phyloP scores from a whole-genome alignment of 176 grass and related monocot species.

The Stipa capillata region DNA sequence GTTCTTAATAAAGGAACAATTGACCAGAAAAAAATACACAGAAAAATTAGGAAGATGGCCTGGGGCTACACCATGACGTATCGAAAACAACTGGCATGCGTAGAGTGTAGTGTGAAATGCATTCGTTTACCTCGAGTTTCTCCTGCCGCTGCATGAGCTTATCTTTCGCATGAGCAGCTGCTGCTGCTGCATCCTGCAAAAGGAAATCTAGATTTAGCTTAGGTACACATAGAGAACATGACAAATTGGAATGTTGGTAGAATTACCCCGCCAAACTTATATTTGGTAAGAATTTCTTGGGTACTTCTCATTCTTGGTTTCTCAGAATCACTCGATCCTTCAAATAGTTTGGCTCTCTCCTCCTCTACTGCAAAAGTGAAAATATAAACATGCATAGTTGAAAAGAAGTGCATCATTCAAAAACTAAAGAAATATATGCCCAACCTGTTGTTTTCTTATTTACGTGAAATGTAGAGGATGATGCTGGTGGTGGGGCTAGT shows the following conservation, averaged over 20 bases:
- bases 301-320: conserved; percentile 81
- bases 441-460: conserved; percentile 47
- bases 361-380: conserved; percentile 36
- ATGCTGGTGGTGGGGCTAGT: conserved; percentile 18
- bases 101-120: not conserved
- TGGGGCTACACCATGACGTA: not conserved
- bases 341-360: conserved; percentile 75
- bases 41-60: not conserved
- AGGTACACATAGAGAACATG: not conserved
- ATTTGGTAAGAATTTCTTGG: conserved; percentile 96
- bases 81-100: not conserved
- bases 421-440: not conserved
- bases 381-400: not conserved
- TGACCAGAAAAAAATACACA: not conserved
- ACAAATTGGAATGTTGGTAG: not conserved
- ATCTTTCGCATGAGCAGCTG: conserved; percentile 89
- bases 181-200: conserved; percentile 76
- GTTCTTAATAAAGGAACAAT: not conserved
- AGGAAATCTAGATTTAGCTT: conserved; percentile 7
- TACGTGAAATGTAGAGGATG: conserved; percentile 37
- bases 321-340: conserved; percentile 59
- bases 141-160: conserved; percentile 87
- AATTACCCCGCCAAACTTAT: conserved; percentile 88
- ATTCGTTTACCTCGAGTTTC: conserved; percentile 66
- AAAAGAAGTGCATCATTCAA: not conserved